Conservation (phyloP, 768 basidiomycete species). For the Termitomyces sp. region DNA sequence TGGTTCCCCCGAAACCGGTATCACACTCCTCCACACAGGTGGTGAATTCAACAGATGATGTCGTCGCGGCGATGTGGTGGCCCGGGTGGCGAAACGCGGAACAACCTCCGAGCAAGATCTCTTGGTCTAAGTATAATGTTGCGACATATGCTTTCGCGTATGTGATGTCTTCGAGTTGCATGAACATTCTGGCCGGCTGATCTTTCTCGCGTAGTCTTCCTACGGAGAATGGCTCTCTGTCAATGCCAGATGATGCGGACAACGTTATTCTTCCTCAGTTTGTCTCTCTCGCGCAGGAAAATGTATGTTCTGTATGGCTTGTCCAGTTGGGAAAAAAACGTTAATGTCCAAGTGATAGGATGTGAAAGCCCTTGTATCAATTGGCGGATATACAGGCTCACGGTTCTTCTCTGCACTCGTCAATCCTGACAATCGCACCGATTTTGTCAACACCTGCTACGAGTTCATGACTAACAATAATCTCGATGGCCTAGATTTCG, state of each 20-base stretch:
- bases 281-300: slow-evolving; percentile 38
- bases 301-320: slow-evolving; percentile 24
- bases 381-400: slow-evolving; percentile 72
- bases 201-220: slow-evolving; percentile 24
- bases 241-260: slow-evolving; percentile 24
- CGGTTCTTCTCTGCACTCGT: slow-evolving; percentile 58
- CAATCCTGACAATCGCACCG: slow-evolving; percentile 48
- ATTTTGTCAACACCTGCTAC: slow-evolving; percentile 57
- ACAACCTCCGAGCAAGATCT: slow-evolving; percentile 36
- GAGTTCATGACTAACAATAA: slow-evolving; percentile 41
- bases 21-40: not conserved
- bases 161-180: slow-evolving; percentile 9
- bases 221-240: slow-evolving; percentile 24
- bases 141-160: slow-evolving; percentile 46
- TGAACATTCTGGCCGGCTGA: not conserved
- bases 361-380: slow-evolving; percentile 49
- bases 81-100: slow-evolving; percentile 42
- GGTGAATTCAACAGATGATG: slow-evolving; percentile 17
- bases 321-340: not conserved
- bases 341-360: slow-evolving; percentile 24
- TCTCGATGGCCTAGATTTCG: slow-evolving; percentile 55
- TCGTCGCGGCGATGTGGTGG: slow-evolving; percentile 51
- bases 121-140: slow-evolving; percentile 50
- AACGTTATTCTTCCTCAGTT: slow-evolving; percentile 46
- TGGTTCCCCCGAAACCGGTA: slow-evolving; percentile 21